These are phyloP conservation scores for Colletotrichum trifolii DNA, from an alignment of 2,329 filamentous ascomycete species.

Conservation along the genomic window DNA sequence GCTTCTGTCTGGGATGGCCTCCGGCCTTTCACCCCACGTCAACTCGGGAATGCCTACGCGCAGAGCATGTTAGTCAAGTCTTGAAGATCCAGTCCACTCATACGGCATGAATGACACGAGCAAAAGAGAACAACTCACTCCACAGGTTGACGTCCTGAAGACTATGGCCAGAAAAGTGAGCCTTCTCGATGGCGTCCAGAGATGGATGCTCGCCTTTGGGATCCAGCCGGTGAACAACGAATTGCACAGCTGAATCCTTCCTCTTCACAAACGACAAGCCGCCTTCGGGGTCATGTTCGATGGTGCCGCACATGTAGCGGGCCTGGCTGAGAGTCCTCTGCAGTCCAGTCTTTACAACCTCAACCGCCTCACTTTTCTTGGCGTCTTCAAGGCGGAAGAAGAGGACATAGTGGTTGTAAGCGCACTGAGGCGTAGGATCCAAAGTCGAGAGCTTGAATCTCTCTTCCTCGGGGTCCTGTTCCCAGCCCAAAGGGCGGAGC, in stretches of 20 bases:
- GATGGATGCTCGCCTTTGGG: conserved; percentile 39
- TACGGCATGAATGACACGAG: too few relatives aligned
- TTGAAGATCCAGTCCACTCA: conserved; percentile 40
- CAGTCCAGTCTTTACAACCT: conserved; percentile 47
- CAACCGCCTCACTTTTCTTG: conserved; percentile 42
- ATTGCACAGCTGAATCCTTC: conserved; percentile 46
- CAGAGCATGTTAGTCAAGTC: conserved; percentile 46
- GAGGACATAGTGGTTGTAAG: conserved; percentile 52
- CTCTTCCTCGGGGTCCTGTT: conserved; percentile 50
- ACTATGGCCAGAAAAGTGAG: conserved; percentile 43
- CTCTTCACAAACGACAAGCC: conserved; percentile 51
- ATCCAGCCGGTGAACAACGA: conserved; percentile 52
- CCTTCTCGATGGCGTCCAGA: conserved; percentile 49
- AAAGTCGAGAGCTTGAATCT: conserved; percentile 50
- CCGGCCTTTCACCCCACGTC: conserved; percentile 53
- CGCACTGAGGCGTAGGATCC: conserved; percentile 46
- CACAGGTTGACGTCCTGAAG: conserved; percentile 8
- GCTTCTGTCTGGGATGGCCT: conserved; percentile 47
- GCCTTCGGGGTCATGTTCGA: conserved; percentile 50
- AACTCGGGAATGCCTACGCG: conserved; percentile 38
- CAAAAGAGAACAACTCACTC: conserved; percentile 1
- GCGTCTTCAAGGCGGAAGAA: conserved; percentile 51
- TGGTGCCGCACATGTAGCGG: conserved; percentile 50
- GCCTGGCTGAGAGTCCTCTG: conserved; percentile 50
- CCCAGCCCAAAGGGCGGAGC: conserved; percentile 49